Percentiles rank a stretch among this genome's conserved stretches.
These are phyloP conservation scores for Tricladium varicosporioides DNA, from an alignment of 2,329 filamentous ascomycete species.

Conservation along the genomic window DNA sequence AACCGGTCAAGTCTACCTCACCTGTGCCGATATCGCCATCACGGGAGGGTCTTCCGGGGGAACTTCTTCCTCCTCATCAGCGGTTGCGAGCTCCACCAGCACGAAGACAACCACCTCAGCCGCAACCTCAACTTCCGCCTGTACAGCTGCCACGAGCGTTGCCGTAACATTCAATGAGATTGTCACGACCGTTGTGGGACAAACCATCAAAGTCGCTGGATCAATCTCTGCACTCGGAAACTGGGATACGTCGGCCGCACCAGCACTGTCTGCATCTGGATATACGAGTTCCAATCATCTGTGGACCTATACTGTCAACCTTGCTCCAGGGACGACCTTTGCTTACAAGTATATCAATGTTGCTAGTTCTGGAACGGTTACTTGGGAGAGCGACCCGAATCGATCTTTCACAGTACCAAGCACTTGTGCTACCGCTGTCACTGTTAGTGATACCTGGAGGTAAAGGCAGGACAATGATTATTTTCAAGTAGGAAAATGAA, in stretches of 20 bases:
- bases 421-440: too few relatives aligned
- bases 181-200: constrained; percentile 55
- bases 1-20: too few relatives aligned
- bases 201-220: constrained; percentile 65
- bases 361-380: too few relatives aligned
- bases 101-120: background rate
- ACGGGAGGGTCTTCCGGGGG: too few relatives aligned
- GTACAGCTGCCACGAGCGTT: constrained; percentile 42
- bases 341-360: constrained; percentile 63
- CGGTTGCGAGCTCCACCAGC: background rate
- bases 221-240: constrained; percentile 55
- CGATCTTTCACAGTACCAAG: too few relatives aligned
- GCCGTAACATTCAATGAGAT: constrained; percentile 60
- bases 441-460: too few relatives aligned
- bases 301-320: constrained; percentile 55
- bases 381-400: too few relatives aligned
- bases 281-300: constrained; percentile 59
- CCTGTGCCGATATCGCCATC: too few relatives aligned
- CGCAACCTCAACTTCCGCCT: constrained; percentile 30
- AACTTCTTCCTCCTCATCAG: too few relatives aligned
- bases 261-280: constrained; percentile 54
- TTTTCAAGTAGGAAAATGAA: too few relatives aligned
- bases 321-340: constrained; percentile 54
- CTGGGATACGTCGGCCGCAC: constrained; percentile 55
- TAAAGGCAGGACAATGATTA: too few relatives aligned